Evolutionary conservation across 768 basidiomycete genomes (phyloP).

Genomic region (Terana coerulea): DNA sequence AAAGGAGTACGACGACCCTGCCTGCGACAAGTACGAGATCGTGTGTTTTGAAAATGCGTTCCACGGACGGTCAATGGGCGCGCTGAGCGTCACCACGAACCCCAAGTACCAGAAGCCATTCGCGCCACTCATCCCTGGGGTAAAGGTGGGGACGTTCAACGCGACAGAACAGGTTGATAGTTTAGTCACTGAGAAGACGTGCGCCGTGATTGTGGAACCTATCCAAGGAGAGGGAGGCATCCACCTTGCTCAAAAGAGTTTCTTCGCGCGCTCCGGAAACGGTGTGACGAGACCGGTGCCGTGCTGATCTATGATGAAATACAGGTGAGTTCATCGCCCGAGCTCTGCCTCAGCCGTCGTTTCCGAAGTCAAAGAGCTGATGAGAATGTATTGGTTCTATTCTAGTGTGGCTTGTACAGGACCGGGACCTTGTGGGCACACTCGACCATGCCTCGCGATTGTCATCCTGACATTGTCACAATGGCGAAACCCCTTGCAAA

Average conservation of each 20-base stretch:
- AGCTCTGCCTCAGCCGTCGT: neutral
- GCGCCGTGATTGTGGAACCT: conserved; percentile 94
- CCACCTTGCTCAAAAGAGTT: conserved; percentile 65
- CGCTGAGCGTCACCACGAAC: conserved; percentile 87
- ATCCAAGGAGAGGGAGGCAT: conserved; percentile 98
- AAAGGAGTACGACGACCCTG: conserved; percentile 42
- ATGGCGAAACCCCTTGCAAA: conserved; percentile 98
- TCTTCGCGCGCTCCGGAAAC: conserved; percentile 72
- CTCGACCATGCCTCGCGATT: conserved; percentile 72
- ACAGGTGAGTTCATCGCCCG: conserved; percentile 61
- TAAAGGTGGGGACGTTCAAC: conserved; percentile 77
- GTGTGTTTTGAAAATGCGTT: conserved; percentile 91
- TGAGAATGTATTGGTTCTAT: conserved; percentile 16
- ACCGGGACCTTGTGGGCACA: conserved; percentile 92
- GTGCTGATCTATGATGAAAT: conserved; percentile 98
- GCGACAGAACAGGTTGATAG: conserved; percentile 53
- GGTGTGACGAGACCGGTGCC: conserved; percentile 87
- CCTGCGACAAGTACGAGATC: conserved; percentile 66
- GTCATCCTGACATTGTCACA: conserved; percentile 97
- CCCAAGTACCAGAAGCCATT: conserved; percentile 96
- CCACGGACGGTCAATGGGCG: conserved; percentile 95
- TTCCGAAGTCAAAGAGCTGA: conserved; percentile 8
- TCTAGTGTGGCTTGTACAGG: conserved; percentile 87
- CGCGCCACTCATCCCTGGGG: conserved; percentile 79
- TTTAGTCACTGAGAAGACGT: conserved; percentile 77